Evolutionary conservation across 83 land plant genomes (phyloP).

Genomic region (Thuja plicata): DNA sequence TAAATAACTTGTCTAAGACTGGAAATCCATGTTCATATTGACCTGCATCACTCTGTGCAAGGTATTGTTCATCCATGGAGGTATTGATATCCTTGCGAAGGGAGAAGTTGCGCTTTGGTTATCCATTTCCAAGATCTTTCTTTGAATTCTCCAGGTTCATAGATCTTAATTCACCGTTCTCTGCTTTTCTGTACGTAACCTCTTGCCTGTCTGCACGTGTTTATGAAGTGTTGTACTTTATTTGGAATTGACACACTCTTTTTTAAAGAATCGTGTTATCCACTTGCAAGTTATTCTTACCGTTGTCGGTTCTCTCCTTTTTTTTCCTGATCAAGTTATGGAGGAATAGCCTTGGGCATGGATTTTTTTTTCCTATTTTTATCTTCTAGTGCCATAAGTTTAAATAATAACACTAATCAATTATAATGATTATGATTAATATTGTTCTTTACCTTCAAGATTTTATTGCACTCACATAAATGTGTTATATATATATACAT

Average conservation of each 20-base stretch:
- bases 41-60: constrained; percentile 17
- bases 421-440: no score
- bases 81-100: neutral
- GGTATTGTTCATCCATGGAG: constrained; percentile 13
- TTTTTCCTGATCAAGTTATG: no score
- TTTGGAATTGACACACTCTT: neutral
- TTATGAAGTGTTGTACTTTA: neutral
- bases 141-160: neutral
- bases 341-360: no score
- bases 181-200: neutral
- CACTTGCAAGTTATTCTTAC: neutral
- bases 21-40: no score
- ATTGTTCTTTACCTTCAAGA: no score
- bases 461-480: no score
- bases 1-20: no score
- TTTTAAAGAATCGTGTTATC: neutral
- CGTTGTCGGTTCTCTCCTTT: neutral
- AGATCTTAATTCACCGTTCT: neutral
- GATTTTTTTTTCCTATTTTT: no score
- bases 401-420: no score
- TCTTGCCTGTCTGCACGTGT: neutral
- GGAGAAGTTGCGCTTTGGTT: neutral
- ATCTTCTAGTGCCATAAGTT: no score
- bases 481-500: no score
- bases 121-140: neutral